Evolutionary conservation across 1,139 yeast genomes (phyloP).

Genomic region (Scheffersomyces insectosa): DNA sequence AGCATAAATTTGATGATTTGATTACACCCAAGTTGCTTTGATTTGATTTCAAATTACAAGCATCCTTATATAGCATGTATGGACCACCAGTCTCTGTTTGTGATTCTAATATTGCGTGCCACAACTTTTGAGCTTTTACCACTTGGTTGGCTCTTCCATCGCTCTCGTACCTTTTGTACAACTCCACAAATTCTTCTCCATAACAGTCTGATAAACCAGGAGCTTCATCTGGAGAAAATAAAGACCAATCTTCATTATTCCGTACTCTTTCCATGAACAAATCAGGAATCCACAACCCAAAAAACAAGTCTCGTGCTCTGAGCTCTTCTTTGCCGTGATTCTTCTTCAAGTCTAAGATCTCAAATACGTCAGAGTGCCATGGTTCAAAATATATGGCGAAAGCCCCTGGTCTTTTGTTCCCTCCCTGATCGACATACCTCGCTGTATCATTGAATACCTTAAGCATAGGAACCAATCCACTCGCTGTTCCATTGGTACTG

Average conservation of each 20-base stretch:
- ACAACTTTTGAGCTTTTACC: slow-evolving; percentile 53
- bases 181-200: slow-evolving; percentile 48
- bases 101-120: slow-evolving; percentile 54
- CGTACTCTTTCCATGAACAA: slow-evolving; percentile 59
- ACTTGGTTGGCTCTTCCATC: slow-evolving; percentile 39
- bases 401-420: slow-evolving; percentile 64
- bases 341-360: slow-evolving; percentile 51
- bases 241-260: slow-evolving; percentile 49
- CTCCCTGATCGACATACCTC: slow-evolving; percentile 63
- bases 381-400: slow-evolving; percentile 63
- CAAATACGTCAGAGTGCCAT: slow-evolving; percentile 61
- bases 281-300: slow-evolving; percentile 62
- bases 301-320: slow-evolving; percentile 57
- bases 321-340: slow-evolving; percentile 60
- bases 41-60: slow-evolving; percentile 54
- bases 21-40: slow-evolving; percentile 58
- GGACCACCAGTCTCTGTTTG: slow-evolving; percentile 66
- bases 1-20: slow-evolving; percentile 59
- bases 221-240: slow-evolving; percentile 55
- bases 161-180: slow-evolving; percentile 48
- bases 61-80: slow-evolving; percentile 57
- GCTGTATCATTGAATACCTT: slow-evolving; percentile 62
- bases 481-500: slow-evolving; percentile 56
- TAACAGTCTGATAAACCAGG: slow-evolving; percentile 53
- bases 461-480: slow-evolving; percentile 60